Evolutionary conservation across 2,329 filamentous ascomycete genomes (phyloP).

Genomic region (Phyllosticta ampelicida): DNA sequence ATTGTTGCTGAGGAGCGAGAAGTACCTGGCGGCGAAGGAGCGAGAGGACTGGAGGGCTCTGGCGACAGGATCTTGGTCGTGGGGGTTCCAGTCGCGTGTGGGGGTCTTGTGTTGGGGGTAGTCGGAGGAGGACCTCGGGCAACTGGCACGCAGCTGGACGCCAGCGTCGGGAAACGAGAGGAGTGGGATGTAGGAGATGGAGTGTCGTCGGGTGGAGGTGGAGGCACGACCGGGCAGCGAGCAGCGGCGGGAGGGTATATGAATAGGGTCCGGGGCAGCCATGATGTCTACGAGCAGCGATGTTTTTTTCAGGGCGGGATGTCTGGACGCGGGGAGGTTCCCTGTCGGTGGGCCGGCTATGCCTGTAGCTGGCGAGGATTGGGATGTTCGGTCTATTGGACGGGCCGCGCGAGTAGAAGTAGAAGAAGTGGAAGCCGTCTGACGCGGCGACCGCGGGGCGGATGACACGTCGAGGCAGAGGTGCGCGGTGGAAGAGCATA

Average conservation of each 20-base stretch:
- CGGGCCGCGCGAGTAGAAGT: not conserved
- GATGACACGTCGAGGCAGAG: not conserved
- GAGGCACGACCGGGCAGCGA: slow-evolving; percentile 1
- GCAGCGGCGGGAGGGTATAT: slow-evolving; percentile 9
- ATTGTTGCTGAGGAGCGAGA: not conserved
- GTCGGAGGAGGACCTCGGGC: not conserved
- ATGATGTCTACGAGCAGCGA: not conserved
- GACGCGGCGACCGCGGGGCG: not conserved
- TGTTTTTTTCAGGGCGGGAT: not conserved
- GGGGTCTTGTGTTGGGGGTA: not conserved
- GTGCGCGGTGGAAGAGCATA: not conserved
- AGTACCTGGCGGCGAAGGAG: not conserved
- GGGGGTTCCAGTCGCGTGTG: not conserved
- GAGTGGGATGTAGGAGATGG: not conserved
- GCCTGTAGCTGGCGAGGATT: not conserved
- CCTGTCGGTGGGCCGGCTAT: not conserved
- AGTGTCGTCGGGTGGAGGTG: not conserved
- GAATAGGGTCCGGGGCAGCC: slow-evolving; percentile 7
- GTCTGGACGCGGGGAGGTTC: not conserved
- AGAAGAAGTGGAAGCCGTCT: not conserved
- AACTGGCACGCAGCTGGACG: not conserved
- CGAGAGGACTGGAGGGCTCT: not conserved
- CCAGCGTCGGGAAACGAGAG: not conserved
- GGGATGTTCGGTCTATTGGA: not conserved
- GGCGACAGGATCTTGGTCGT: not conserved